Evolutionary conservation across 371 early-diverging fungal genomes (phyloP), one percentile per base, ranked within the genome.

Genomic region (Zopfochytrium polystomum): DNA sequence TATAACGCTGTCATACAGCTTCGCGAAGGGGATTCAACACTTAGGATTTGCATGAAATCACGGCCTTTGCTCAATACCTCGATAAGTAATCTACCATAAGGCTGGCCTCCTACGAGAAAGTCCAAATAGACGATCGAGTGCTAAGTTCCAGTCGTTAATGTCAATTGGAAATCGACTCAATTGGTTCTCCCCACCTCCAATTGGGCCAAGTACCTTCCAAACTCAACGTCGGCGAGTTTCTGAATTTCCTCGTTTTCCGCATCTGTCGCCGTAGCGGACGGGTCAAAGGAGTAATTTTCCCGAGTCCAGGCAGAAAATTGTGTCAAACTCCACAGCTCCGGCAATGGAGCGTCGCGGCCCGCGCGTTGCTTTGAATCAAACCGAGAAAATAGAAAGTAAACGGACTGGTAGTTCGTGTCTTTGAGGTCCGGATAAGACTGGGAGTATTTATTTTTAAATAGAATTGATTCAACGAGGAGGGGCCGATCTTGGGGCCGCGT

Each of bases 1-100:
- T 15, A 66, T 68, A 23, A 70, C 54, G 20, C 61, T 61, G 25
- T 34, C 45, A 49, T 52, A 67, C 26, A 74, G 55, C 63, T n/a
- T n/a, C n/a, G n/a, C n/a, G n/a, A n/a, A n/a, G n/a, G n/a, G n/a
- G n/a, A n/a, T n/a, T n/a, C n/a, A n/a, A n/a, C n/a, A n/a, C n/a
- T n/a, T n/a, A n/a, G n/a, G n/a, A n/a, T n/a, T n/a, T n/a, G n/a
- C n/a, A n/a, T n/a, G n/a, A n/a, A n/a, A n/a, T n/a, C n/a, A n/a
- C n/a, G n/a, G n/a, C n/a, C n/a, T n/a, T n/a, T n/a, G n/a, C n/a
- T n/a, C n/a, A n/a, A n/a, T n/a, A n/a, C n/a, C n/a, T 74, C 60
- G 55, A 38, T 55, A 29, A 42, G 58, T 2, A 56, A 44, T 1
- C 27, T 22, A 7, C 58, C 48, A 35, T 11, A 25, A 7, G 42